These are phyloP conservation scores for Fragaria ananassa DNA, from an alignment of 306 rosid species.

Conservation along the genomic window DNA sequence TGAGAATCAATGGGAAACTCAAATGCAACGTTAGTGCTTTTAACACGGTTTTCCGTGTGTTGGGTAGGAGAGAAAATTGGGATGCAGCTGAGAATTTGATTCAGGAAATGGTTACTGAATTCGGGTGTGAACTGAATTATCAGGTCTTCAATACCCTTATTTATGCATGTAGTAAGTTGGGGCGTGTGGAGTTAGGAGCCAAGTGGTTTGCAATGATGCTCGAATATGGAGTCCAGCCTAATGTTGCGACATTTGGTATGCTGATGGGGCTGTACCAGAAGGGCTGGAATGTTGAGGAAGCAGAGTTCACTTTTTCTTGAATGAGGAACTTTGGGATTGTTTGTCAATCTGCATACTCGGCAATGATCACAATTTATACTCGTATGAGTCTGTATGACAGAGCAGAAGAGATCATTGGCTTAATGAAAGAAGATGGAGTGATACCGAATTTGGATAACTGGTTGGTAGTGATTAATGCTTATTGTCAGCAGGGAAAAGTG, in stretches of 20 bases:
- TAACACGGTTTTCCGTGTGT: constrained; percentile 42
- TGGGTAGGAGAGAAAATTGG: constrained; percentile 62
- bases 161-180: constrained; percentile 51
- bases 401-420: constrained; percentile 56
- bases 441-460: constrained; percentile 61
- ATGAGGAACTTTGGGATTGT: constrained; percentile 58
- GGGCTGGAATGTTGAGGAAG: constrained; percentile 64
- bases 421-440: constrained; percentile 47
- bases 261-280: constrained; percentile 74
- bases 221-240: constrained; percentile 51
- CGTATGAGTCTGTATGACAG: constrained; percentile 57
- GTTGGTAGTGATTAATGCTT: constrained; percentile 66
- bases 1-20: constrained; percentile 60
- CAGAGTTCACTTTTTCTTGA: constrained; percentile 55
- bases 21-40: constrained; percentile 53
- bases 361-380: constrained; percentile 69
- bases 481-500: constrained; percentile 81
- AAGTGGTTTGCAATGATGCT: constrained; percentile 79
- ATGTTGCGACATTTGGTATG: constrained; percentile 72
- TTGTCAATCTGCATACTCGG: constrained; percentile 70
- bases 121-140: constrained; percentile 44
- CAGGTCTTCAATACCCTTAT: constrained; percentile 70
- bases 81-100: constrained; percentile 54
- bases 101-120: constrained; percentile 37
- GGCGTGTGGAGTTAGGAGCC: constrained; percentile 38